These are phyloP conservation scores for Candida lessepsii DNA, from an alignment of 805 yeast species.

Conservation along the genomic window DNA sequence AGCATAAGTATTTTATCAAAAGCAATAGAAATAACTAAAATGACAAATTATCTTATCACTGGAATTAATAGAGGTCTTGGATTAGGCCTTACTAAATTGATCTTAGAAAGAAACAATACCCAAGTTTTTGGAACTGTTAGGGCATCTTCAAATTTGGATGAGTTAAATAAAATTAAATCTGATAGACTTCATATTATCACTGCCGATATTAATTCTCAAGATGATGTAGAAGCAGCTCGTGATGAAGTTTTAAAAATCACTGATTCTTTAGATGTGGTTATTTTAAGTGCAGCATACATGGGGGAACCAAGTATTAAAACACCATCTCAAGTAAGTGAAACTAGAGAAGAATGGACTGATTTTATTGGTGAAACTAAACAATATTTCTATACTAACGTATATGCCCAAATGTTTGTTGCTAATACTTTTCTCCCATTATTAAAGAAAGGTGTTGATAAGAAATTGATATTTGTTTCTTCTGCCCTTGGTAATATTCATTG, in stretches of 20 bases:
- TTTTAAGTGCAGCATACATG: constrained; percentile 4
- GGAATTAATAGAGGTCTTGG: constrained; percentile 48
- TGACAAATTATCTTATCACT: constrained; percentile 19
- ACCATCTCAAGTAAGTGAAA: background rate
- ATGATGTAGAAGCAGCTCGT: constrained; percentile 1
- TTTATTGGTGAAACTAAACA: constrained; percentile 1
- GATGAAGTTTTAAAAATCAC: constrained; percentile 1
- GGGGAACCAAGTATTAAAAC: background rate
- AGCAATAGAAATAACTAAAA: background rate
- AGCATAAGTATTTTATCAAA: background rate
- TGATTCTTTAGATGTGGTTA: constrained; percentile 1
- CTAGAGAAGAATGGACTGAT: background rate
- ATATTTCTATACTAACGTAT: background rate
- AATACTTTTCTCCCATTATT: constrained; percentile 8
- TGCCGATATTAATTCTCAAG: constrained; percentile 3
- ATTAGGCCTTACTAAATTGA: constrained; percentile 24
- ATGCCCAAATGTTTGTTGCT: constrained; percentile 7
- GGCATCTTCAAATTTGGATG: constrained; percentile 12
- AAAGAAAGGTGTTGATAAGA: constrained; percentile 3
- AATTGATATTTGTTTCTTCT: constrained; percentile 3
- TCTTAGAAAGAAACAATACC: constrained; percentile 23
- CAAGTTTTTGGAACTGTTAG: constrained; percentile 42
- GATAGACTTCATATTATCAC: constrained; percentile 2
- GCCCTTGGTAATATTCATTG: background rate
- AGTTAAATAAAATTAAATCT: constrained; percentile 2